Evolutionary conservation across 73 alveolate genomes (phyloP), one percentile per base, ranked within the genome.

Genomic region (Effrenium voratum): DNA sequence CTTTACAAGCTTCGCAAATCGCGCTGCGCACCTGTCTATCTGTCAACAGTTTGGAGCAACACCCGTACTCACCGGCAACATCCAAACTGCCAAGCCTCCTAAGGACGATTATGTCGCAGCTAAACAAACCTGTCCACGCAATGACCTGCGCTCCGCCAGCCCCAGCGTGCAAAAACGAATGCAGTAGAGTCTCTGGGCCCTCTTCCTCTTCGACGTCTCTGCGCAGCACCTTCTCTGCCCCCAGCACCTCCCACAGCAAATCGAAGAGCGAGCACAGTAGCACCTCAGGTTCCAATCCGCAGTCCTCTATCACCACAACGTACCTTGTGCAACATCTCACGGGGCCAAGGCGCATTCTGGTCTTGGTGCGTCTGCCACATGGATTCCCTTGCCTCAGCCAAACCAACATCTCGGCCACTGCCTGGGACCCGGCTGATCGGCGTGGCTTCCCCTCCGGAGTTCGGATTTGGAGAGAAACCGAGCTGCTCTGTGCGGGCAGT

Each of bases 351-450:
- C 66, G 57, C 97, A 44, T 90, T 90, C 57, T 90, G 97, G 47
- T 90, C 97, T 38, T 90, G 97, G 49, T 90, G 97, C 55, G 97
- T 90, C 75, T 90, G 97, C 97, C 97, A 90, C 24, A 90, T 36
- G 41, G 87, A 68, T 38, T 90, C 97, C 41, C 36, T 90, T 22
- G 97, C 97, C 97, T 90, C 41, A 30, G 63, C 47, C 75, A 60
- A 60, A 5, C n/a, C n/a, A n/a, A n/a, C 63, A 52, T 12, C 8
- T 52, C 26, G 63, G 63, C 19, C 63, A 52, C 26, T 28, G 49
- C 50, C 50, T 16, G 32, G 19, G 83, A 24, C 50, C 44, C 32
- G 16, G 43, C 43, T 1, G n/a, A 24, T 16, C 40, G 75, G 36
- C 75, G 30, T 32, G 38, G 16, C 40, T 24, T 32, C 75, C 36